Evolutionary conservation across 2,329 filamentous ascomycete species (phyloP).

Genomic region (Ramularia endophylla): DNA sequence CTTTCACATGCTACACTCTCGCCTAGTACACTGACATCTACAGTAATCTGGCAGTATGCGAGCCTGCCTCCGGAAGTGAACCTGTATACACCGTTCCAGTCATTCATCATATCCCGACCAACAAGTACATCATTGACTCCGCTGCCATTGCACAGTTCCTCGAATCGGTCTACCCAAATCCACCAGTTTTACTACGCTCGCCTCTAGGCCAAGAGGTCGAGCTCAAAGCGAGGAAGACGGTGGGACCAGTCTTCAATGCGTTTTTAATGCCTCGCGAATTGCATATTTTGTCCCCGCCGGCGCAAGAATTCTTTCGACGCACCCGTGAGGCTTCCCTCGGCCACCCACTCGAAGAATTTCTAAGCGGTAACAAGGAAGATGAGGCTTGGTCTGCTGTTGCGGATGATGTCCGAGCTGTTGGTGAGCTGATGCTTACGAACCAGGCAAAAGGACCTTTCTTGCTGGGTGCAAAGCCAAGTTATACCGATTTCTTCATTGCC

Average conservation of each 20-base stretch:
- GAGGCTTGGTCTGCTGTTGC: constrained; percentile 6
- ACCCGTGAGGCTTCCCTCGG: not conserved
- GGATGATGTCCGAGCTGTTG: constrained; percentile 14
- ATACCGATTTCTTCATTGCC: constrained; percentile 4
- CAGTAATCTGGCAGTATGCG: no score
- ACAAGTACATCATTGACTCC: constrained; percentile 15
- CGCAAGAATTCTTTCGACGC: not conserved
- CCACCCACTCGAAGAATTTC: not conserved
- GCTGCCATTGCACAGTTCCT: constrained; percentile 15
- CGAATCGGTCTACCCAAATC: constrained; percentile 5
- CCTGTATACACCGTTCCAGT: constrained; percentile 17
- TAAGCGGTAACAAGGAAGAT: not conserved
- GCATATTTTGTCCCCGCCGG: not conserved
- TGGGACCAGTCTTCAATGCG: not conserved
- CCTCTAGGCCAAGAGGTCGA: not conserved
- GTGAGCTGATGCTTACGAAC: constrained; percentile 10
- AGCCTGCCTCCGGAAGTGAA: constrained; percentile 5
- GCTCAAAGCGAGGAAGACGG: not conserved
- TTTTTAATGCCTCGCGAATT: not conserved
- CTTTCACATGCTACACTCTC: no score
- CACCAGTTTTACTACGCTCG: not conserved
- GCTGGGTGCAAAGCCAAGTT: constrained; percentile 12
- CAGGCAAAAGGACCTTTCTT: constrained; percentile 15
- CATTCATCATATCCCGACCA: constrained; percentile 12
- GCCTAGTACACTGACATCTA: no score